A percentile compares a stretch with the other conserved stretches of the same genome.
Conservation (phyloP, 495 filamentous ascomycete genomes). For the Daldinia grandis region DNA sequence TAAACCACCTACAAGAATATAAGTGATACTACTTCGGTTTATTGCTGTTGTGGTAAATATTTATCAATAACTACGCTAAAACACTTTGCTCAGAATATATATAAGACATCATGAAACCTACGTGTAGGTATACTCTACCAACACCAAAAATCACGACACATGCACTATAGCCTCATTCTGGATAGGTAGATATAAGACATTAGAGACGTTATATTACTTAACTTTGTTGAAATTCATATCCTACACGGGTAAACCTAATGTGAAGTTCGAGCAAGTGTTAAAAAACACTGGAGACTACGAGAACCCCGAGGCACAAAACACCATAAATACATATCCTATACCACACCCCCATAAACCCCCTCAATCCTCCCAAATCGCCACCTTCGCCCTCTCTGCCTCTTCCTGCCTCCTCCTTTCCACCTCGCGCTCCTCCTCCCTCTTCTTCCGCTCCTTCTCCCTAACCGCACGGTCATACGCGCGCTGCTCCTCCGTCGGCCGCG, state of each 20-base stretch:
- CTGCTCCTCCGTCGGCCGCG: constrained; percentile 87
- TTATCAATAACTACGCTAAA: background rate
- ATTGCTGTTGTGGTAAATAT: background rate
- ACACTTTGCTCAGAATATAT: background rate
- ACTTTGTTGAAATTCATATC: background rate
- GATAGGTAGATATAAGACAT: background rate
- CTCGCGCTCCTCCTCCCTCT: constrained; percentile 75
- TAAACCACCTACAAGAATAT: background rate
- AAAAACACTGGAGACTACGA: background rate
- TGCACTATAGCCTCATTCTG: background rate
- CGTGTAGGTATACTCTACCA: no score
- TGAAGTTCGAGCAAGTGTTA: background rate
- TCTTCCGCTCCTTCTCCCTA: constrained; percentile 84
- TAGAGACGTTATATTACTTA: background rate
- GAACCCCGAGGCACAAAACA: background rate
- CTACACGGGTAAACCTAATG: background rate
- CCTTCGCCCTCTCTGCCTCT: constrained; percentile 75
- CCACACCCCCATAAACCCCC: background rate
- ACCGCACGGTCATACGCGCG: constrained; percentile 83
- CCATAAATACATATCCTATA: background rate
- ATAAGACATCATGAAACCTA: background rate
- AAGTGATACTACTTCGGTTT: background rate
- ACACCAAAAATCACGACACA: background rate
- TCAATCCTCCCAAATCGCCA: constrained; percentile 85
- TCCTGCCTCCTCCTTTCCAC: constrained; percentile 67